Percentiles rank a stretch among this genome's conserved stretches.
These are phyloP conservation scores for Sinapis alba DNA, from an alignment of 441 rosid genomes.

Conservation along the genomic window DNA sequence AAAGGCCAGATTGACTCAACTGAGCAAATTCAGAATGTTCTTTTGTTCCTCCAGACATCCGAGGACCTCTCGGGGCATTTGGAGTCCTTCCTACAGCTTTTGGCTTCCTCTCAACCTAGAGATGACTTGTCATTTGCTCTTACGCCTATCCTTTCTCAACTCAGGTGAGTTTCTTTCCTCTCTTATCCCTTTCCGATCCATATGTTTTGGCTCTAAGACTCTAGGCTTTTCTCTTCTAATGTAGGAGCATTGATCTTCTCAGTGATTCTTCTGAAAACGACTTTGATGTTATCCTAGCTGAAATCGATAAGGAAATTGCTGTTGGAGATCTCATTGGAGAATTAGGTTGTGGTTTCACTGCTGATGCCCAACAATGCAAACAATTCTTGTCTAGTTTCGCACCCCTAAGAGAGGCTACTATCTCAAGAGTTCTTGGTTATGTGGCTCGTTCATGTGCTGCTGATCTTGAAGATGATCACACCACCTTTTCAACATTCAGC, in stretches of 20 bases:
- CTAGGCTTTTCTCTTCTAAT: conserved; percentile 21
- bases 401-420: conserved; percentile 71
- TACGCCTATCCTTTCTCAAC: conserved; percentile 67
- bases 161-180: conserved; percentile 51
- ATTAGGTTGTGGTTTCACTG: conserved; percentile 89
- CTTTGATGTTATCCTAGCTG: conserved; percentile 79
- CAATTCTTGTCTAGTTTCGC: conserved; percentile 74
- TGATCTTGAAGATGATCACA: conserved; percentile 73
- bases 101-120: conserved; percentile 64
- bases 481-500: conserved; percentile 68
- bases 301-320: conserved; percentile 80
- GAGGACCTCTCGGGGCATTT: conserved; percentile 74
- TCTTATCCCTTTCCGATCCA: conserved; percentile 15
- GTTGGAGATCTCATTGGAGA: conserved; percentile 84
- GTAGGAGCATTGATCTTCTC: conserved; percentile 56
- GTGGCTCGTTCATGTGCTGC: conserved; percentile 57
- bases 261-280: conserved; percentile 61
- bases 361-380: conserved; percentile 71
- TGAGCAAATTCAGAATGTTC: conserved; percentile 75
- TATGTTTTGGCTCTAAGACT: conserved; percentile 10
- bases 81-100: conserved; percentile 67
- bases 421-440: conserved; percentile 72
- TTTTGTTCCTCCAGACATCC: conserved; percentile 77
- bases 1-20: conserved; percentile 55
- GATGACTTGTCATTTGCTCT: conserved; percentile 61